phyloP scores from a whole-genome alignment of 129 eudicot species.

The Centella asiatica region DNA sequence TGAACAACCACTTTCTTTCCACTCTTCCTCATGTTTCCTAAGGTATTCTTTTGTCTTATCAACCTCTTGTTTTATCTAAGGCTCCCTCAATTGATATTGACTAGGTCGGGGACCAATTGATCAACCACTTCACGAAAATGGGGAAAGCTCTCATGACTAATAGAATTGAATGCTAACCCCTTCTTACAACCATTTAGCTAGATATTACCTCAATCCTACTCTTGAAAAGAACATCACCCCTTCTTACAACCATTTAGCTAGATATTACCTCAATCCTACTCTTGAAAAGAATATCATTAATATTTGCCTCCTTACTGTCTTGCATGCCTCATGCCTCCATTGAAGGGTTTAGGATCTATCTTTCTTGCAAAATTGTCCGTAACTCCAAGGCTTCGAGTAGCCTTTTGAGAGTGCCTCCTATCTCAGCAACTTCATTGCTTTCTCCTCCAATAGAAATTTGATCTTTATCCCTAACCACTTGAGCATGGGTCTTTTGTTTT shows the following conservation, averaged over 20 bases:
- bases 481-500: background rate
- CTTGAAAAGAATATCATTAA: background rate
- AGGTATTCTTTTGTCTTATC: background rate
- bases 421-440: background rate
- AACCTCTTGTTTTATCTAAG: background rate
- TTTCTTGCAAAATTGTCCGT: background rate
- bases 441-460: background rate
- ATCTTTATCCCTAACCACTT: background rate
- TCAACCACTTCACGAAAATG: background rate
- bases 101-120: background rate
- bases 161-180: background rate
- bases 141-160: background rate
- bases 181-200: background rate
- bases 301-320: background rate
- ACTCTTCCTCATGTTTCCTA: conserved; percentile 14
- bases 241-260: background rate
- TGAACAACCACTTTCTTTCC: conserved; percentile 9
- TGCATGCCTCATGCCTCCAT: background rate
- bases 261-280: background rate
- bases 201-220: background rate
- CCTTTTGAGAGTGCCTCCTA: background rate
- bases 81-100: conserved; percentile 8
- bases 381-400: background rate
- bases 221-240: background rate
- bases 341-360: background rate